phyloP scores from a whole-genome alignment of 805 yeast species.

The Ogataea salicorniae region DNA sequence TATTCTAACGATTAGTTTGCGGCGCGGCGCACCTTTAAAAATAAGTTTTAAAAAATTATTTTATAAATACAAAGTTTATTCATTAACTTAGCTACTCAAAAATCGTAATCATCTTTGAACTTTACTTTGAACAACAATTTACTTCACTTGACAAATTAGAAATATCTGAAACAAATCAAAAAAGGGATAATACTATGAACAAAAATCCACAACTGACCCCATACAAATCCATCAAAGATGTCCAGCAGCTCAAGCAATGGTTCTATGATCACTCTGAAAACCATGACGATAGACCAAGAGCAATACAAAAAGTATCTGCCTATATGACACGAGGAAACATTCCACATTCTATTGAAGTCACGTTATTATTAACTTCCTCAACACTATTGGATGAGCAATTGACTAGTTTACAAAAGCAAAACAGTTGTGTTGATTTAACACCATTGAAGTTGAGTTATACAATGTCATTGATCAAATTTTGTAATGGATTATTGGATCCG shows the following conservation, averaged over 20 bases:
- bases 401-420: background rate
- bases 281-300: slow-evolving; percentile 33
- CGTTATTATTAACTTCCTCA: slow-evolving; percentile 53
- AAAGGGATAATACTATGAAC: slow-evolving; percentile 3
- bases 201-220: slow-evolving; percentile 23
- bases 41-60: too few species aligned
- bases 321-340: slow-evolving; percentile 55
- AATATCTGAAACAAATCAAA: too few species aligned
- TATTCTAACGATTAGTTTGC: too few species aligned
- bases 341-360: slow-evolving; percentile 70
- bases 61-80: too few species aligned
- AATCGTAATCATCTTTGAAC: too few species aligned
- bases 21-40: too few species aligned
- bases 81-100: too few species aligned
- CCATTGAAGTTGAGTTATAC: slow-evolving; percentile 52
- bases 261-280: slow-evolving; percentile 38
- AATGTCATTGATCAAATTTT: slow-evolving; percentile 77
- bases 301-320: slow-evolving; percentile 47
- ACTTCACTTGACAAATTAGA: too few species aligned
- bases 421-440: slow-evolving; percentile 25
- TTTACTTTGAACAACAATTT: too few species aligned
- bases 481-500: slow-evolving; percentile 87
- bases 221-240: slow-evolving; percentile 37
- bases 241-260: slow-evolving; percentile 43
- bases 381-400: slow-evolving; percentile 36